Base-by-base conservation (phyloP, 2,329 filamentous ascomycete genomes). In the Neobulgaria alba region DNA sequence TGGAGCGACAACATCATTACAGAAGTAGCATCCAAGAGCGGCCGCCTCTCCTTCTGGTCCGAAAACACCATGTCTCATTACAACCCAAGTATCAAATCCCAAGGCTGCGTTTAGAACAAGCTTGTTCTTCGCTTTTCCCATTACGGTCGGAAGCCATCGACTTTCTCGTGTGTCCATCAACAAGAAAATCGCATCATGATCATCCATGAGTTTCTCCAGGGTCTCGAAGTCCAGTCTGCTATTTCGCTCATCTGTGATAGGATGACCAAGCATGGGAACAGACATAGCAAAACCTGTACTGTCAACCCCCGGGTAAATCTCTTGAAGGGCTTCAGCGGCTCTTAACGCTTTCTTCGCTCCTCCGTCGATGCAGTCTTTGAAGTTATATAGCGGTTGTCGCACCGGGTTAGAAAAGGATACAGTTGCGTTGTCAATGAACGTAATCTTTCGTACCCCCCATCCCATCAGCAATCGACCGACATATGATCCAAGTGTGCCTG, bases 341-440 rank as follows among this genome's bases (percentile, higher is more conserved):
- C 81, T 75, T 18, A 74, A 67, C 1, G 92, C 92, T 60, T 98
- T 98, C 52, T 79, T 77, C 10, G 78, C 82, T 0, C 90, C 90
- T 7, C 23, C 23, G 12, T 12, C 23, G 3, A 89, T 66, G 58
- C 92, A 96, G 61, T 98, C 92, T 29, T 84, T 73, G 55, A 95
- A 95, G 44, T 80, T 78, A 61, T 94, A 98, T 2, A 98, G 72
- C 1, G 92, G 90, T 59, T 98, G 92, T 23, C 92, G 79, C 8
- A 96, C 92, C 0, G 92, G 92, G 56, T 98, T 98, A 1, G 90
- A 96, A 60, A 88, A 98, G 5, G 89, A 95, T 23, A 98, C 90
- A 3, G 74, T 77, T 9, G 85, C 92, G 55, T 94, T 94, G 64
- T 98, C 92, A 47, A 98, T 78, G 60, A 98, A 95, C 0, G 89